Evolutionary conservation across 1,284 basidiomycete species (phyloP).

Genomic region (Cryptococcus maquisensis): DNA sequence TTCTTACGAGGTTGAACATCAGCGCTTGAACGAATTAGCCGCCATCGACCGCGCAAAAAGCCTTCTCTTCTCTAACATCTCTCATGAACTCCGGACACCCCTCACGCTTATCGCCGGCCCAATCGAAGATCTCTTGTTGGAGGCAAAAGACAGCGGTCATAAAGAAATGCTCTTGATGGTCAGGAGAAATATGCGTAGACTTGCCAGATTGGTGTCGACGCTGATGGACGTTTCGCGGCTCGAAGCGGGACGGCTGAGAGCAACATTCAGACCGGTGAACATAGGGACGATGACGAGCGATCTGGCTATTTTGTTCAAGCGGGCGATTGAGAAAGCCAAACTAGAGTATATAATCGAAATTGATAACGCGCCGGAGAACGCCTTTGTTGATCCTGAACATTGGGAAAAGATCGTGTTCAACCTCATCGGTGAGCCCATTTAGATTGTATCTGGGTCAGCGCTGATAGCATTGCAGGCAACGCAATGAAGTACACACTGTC

Average conservation of each 20-base stretch:
- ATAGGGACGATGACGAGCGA: slow-evolving; percentile 47
- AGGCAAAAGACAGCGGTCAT: slow-evolving; percentile 28
- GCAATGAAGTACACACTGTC: slow-evolving; percentile 44
- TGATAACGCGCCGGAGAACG: slow-evolving; percentile 33
- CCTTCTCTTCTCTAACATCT: slow-evolving; percentile 44
- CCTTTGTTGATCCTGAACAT: slow-evolving; percentile 48
- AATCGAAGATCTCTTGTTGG: slow-evolving; percentile 36
- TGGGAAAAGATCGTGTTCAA: slow-evolving; percentile 52
- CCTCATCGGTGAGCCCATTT: slow-evolving; percentile 31
- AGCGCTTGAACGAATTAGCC: slow-evolving; percentile 47
- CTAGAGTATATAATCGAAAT: slow-evolving; percentile 45
- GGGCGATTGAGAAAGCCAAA: slow-evolving; percentile 31
- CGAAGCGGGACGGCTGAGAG: slow-evolving; percentile 43
- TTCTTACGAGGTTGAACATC: slow-evolving; percentile 44
- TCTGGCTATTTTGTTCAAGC: slow-evolving; percentile 47
- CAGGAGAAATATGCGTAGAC: slow-evolving; percentile 38
- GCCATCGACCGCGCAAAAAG: slow-evolving; percentile 49
- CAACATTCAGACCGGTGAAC: slow-evolving; percentile 44
- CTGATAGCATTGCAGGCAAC: slow-evolving; percentile 28
- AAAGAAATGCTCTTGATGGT: slow-evolving; percentile 42
- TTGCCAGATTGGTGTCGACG: slow-evolving; percentile 44
- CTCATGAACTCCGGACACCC: slow-evolving; percentile 48
- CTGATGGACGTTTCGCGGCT: slow-evolving; percentile 46
- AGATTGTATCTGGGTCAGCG: background rate
- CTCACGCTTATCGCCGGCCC: slow-evolving; percentile 47